These are phyloP conservation scores for Kalanchoe fedtschenkoi DNA, from an alignment of 164 flowering plant genomes.

Conservation along the genomic window DNA sequence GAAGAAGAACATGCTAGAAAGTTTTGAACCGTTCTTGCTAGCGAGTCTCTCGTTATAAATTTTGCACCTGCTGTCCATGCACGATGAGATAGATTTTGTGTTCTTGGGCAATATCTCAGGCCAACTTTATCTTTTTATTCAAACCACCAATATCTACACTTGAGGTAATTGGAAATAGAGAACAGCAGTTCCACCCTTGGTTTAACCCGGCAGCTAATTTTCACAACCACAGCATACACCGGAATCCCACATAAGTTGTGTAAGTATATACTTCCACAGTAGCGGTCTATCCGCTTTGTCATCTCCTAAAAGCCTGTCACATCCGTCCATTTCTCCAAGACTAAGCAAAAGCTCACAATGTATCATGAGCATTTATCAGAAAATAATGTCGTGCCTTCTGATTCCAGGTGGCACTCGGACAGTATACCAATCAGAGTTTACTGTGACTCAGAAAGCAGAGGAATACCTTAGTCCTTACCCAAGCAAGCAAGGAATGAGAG, in stretches of 20 bases:
- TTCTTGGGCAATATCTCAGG: constrained; percentile 71
- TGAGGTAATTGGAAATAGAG: constrained; percentile 56
- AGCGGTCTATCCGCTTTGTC: too few species aligned
- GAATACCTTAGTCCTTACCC: too few species aligned
- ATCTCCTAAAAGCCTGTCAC: too few species aligned
- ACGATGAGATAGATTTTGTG: constrained; percentile 76
- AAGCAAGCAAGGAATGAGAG: constrained; percentile 60
- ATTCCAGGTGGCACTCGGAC: constrained; percentile 67
- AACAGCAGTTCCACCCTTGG: constrained; percentile 73
- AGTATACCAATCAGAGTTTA: not conserved
- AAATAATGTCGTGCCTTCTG: not conserved
- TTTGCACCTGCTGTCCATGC: constrained; percentile 47
- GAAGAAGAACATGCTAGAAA: not conserved
- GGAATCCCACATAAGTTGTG: constrained; percentile 67
- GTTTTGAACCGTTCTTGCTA: not conserved
- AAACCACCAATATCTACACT: constrained; percentile 62
- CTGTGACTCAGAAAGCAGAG: not conserved
- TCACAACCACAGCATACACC: constrained; percentile 83
- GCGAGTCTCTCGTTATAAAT: not conserved
- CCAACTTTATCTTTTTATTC: constrained; percentile 60
- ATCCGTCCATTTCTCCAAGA: too few species aligned
- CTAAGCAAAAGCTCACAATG: too few species aligned
- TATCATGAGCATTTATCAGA: not conserved
- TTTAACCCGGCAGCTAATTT: constrained; percentile 72
- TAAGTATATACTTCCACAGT: constrained; percentile 24